A percentile compares a stretch with the other conserved stretches of the same genome.
phyloP scores from a whole-genome alignment of 1,284 basidiomycete genomes.

The Apiotrichum laibachii region DNA sequence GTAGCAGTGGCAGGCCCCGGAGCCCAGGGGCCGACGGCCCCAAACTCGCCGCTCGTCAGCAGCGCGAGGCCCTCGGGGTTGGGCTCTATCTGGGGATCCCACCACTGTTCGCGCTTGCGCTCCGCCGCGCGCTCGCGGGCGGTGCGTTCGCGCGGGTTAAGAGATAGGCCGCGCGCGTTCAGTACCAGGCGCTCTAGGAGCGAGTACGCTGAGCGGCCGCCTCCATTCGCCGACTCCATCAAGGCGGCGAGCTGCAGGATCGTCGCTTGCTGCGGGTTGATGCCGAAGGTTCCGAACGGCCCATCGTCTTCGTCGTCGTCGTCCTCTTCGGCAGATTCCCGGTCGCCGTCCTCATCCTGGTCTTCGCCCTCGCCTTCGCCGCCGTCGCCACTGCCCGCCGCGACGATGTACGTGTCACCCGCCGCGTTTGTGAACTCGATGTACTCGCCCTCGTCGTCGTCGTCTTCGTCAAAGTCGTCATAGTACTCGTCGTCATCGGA shows the following conservation, averaged over 20 bases:
- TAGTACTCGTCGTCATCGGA: not conserved
- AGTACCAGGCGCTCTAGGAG: conserved; percentile 31
- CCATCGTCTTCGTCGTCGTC: conserved; percentile 21
- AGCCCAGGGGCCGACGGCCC: conserved; percentile 57
- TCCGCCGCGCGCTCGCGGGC: conserved; percentile 17
- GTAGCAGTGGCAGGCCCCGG: not conserved
- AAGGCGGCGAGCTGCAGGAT: conserved; percentile 27
- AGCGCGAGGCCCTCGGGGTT: conserved; percentile 68
- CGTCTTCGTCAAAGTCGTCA: conserved; percentile 4
- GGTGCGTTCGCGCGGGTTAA: conserved; percentile 5
- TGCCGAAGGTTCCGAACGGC: not conserved
- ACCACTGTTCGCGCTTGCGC: conserved; percentile 33
- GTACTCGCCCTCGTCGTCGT: not conserved
- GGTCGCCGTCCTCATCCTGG: conserved; percentile 32
- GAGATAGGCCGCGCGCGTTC: not conserved
- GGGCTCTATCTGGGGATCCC: conserved; percentile 61
- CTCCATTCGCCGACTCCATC: conserved; percentile 9
- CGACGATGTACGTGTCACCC: no score
- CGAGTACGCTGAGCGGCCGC: not conserved
- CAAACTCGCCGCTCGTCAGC: conserved; percentile 80
- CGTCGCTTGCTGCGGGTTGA: not conserved
- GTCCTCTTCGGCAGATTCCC: conserved; percentile 13
- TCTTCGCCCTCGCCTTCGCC: conserved; percentile 29
- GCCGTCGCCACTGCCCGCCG: conserved; percentile 13
- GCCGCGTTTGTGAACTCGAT: not conserved